A percentile compares a stretch with the other conserved stretches of the same genome.
These are phyloP conservation scores for Botrytis aclada DNA, from an alignment of 2,329 filamentous ascomycete genomes.

Conservation along the genomic window DNA sequence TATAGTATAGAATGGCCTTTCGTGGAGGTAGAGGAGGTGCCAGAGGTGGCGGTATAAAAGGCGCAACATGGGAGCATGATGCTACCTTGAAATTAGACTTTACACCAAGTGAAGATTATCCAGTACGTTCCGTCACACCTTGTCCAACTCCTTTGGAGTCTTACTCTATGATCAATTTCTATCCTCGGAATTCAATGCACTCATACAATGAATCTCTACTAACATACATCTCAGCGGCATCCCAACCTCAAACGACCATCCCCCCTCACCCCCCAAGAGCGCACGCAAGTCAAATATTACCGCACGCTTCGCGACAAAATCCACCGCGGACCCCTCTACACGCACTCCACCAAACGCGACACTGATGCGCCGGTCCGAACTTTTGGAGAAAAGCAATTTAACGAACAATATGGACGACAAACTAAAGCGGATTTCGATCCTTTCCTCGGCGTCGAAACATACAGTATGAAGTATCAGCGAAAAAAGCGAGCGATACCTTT, in stretches of 20 bases:
- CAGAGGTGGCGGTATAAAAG: constrained; percentile 32
- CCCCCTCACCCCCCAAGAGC: constrained; percentile 45
- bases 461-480: constrained; percentile 55
- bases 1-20: constrained; percentile 27
- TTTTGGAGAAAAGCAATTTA: constrained; percentile 44
- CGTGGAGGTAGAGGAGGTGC: constrained; percentile 32
- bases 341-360: constrained; percentile 34
- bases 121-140: constrained; percentile 39
- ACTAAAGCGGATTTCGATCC: constrained; percentile 52
- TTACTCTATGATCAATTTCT: background rate
- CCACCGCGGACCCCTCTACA: constrained; percentile 58
- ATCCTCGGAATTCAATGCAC: background rate
- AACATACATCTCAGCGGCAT: constrained; percentile 29
- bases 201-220: background rate
- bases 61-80: constrained; percentile 37
- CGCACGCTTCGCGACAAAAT: constrained; percentile 51
- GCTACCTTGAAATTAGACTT: constrained; percentile 35
- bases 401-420: constrained; percentile 33
- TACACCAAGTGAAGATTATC: constrained; percentile 47
- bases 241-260: constrained; percentile 39
- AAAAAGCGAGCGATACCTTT: constrained; percentile 54
- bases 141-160: background rate
- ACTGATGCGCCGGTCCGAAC: constrained; percentile 40
- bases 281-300: constrained; percentile 47
- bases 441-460: constrained; percentile 60